A percentile compares a stretch with the other conserved stretches of the same genome.
Evolutionary conservation across 2,329 filamentous ascomycete species (phyloP).

Genomic region (Monosporascus sp.): DNA sequence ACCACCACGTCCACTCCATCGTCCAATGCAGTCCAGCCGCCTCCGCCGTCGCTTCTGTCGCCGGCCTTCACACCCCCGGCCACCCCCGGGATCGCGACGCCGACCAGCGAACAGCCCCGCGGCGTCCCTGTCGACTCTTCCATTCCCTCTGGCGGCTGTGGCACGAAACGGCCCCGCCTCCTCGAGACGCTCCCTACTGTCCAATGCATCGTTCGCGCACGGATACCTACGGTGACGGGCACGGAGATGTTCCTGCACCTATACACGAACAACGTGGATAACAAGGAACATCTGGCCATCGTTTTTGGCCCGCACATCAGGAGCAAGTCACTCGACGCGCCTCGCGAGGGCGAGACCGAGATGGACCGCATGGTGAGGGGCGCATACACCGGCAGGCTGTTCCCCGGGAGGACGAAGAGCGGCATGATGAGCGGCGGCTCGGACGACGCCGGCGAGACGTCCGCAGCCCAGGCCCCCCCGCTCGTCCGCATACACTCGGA

Average conservation of each 20-base stretch:
- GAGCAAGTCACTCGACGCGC: slow-evolving; percentile 64
- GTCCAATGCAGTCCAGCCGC: slow-evolving; percentile 11
- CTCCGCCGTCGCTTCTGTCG: slow-evolving; percentile 71
- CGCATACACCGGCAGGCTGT: slow-evolving; percentile 83
- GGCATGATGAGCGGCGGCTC: slow-evolving; percentile 44
- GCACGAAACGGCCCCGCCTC: slow-evolving; percentile 62
- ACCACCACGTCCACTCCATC: slow-evolving; percentile 4
- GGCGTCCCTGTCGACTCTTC: slow-evolving; percentile 57
- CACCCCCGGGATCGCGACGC: slow-evolving; percentile 55
- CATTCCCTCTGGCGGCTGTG: slow-evolving; percentile 52
- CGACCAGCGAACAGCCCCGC: slow-evolving; percentile 37
- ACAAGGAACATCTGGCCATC: slow-evolving; percentile 94
- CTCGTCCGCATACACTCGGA: slow-evolving; percentile 95
- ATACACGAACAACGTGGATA: slow-evolving; percentile 88
- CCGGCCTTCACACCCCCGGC: slow-evolving; percentile 74
- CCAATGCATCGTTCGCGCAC: slow-evolving; percentile 88
- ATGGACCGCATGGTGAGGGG: slow-evolving; percentile 90
- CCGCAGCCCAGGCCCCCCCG: slow-evolving; percentile 41
- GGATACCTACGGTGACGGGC: slow-evolving; percentile 86
- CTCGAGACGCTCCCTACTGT: slow-evolving; percentile 75
- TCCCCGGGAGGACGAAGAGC: slow-evolving; percentile 76
- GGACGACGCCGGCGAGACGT: slow-evolving; percentile 6
- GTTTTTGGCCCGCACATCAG: slow-evolving; percentile 89
- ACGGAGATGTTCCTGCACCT: slow-evolving; percentile 97
- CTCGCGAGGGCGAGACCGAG: slow-evolving; percentile 72